Evolutionary conservation across 768 basidiomycete genomes (phyloP).

Genomic region (Hygrocybe coccinea): DNA sequence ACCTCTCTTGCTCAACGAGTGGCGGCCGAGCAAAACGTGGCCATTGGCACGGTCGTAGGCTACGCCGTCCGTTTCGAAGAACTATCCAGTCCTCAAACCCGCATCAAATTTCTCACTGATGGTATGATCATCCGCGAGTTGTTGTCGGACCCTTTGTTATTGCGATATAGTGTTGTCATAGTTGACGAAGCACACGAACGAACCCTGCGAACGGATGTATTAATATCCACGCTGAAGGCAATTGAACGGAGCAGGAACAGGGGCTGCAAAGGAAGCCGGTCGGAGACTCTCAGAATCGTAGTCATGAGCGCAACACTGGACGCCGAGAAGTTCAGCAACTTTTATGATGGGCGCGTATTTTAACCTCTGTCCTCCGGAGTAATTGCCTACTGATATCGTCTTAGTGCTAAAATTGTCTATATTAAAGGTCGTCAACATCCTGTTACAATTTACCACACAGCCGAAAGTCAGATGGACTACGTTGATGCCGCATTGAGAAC

Average conservation of each 20-base stretch:
- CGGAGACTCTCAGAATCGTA: constrained; percentile 73
- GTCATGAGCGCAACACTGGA: constrained; percentile 98
- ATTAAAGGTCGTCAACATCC: constrained; percentile 91
- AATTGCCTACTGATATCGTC: neutral
- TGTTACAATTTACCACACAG: constrained; percentile 79
- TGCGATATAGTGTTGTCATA: constrained; percentile 80
- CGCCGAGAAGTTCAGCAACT: constrained; percentile 87
- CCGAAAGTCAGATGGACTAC: constrained; percentile 73
- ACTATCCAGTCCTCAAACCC: constrained; percentile 59
- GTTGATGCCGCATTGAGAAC: constrained; percentile 85
- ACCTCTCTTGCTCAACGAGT: constrained; percentile 92
- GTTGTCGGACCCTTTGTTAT: constrained; percentile 69
- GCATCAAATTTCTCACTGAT: constrained; percentile 95
- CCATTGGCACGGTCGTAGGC: constrained; percentile 76
- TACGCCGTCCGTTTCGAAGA: constrained; percentile 98
- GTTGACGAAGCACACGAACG: constrained; percentile 98
- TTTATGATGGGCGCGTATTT: constrained; percentile 69
- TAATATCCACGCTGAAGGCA: constrained; percentile 84
- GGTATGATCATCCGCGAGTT: constrained; percentile 97
- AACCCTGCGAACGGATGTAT: constrained; percentile 87
- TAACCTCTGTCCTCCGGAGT: neutral
- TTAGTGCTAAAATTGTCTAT: constrained; percentile 81
- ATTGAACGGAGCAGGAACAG: constrained; percentile 67
- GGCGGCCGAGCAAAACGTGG: constrained; percentile 70
- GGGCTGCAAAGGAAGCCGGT: constrained; percentile 41